Conservation (phyloP, 306 rosid genomes). For the Calophaca sinica region DNA sequence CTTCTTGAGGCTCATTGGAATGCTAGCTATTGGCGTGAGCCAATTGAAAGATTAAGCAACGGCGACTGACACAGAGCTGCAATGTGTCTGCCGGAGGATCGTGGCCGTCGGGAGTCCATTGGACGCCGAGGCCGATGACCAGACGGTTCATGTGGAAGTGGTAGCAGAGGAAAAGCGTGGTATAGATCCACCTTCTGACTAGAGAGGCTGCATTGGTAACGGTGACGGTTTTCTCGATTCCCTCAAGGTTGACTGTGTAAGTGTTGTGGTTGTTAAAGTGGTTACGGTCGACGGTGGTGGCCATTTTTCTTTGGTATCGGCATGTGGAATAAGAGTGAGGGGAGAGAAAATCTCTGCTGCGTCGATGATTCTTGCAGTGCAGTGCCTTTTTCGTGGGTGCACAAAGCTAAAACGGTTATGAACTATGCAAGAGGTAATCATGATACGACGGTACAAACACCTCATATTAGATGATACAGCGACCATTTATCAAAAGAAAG, state of each 20-base stretch:
- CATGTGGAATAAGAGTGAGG: too few relatives aligned
- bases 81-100: slow-evolving; percentile 46
- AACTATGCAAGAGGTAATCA: too few relatives aligned
- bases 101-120: slow-evolving; percentile 53
- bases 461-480: too few relatives aligned
- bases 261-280: neutral
- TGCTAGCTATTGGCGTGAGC: slow-evolving; percentile 10
- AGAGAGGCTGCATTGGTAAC: slow-evolving; percentile 42
- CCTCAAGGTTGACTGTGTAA: slow-evolving; percentile 10
- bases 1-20: too few relatives aligned
- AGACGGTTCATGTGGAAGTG: slow-evolving; percentile 1
- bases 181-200: slow-evolving; percentile 42
- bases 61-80: slow-evolving; percentile 55
- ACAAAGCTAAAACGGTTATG: too few relatives aligned
- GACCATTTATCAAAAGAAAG: too few relatives aligned
- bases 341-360: too few relatives aligned
- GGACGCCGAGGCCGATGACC: slow-evolving; percentile 58
- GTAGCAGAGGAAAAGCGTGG: neutral
- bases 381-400: too few relatives aligned
- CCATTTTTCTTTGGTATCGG: too few relatives aligned
- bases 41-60: slow-evolving; percentile 54
- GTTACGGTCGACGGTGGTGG: too few relatives aligned
- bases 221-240: neutral
- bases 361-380: too few relatives aligned
- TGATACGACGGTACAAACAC: too few relatives aligned